Percentiles rank a stretch among this genome's conserved stretches.
These are phyloP conservation scores for Spathaspora gorwiae DNA, from an alignment of 805 yeast genomes.

Conservation along the genomic window DNA sequence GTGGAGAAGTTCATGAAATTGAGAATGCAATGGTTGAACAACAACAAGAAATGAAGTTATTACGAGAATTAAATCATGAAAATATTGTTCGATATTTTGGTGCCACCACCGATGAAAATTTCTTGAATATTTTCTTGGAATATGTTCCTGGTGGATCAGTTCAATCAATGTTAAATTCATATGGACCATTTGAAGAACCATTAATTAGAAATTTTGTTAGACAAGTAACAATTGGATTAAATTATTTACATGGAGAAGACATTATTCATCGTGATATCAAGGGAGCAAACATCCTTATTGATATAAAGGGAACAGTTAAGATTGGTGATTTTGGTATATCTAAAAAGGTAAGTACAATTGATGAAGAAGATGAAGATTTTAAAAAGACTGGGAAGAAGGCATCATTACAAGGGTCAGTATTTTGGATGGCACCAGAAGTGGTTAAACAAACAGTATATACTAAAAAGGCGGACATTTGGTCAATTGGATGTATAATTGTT, in stretches of 20 bases:
- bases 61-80: constrained; percentile 79
- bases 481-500: constrained; percentile 87
- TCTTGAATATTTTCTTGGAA: constrained; percentile 67
- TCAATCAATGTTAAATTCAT: constrained; percentile 63
- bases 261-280: constrained; percentile 85
- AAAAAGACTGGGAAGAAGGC: constrained; percentile 52
- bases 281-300: constrained; percentile 82
- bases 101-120: constrained; percentile 67
- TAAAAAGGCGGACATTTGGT: constrained; percentile 94
- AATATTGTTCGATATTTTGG: constrained; percentile 92
- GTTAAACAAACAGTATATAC: constrained; percentile 91
- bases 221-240: constrained; percentile 72
- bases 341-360: constrained; percentile 27
- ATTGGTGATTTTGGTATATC: constrained; percentile 87
- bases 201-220: constrained; percentile 65
- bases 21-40: constrained; percentile 65
- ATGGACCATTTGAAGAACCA: constrained; percentile 79
- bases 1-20: constrained; percentile 13
- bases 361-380: constrained; percentile 20
- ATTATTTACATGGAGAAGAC: constrained; percentile 67
- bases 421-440: constrained; percentile 99
- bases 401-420: constrained; percentile 87
- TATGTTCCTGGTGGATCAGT: constrained; percentile 59
- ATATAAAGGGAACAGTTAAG: constrained; percentile 74
- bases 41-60: constrained; percentile 72